Percentiles rank a stretch among this genome's conserved stretches.
Conservation (phyloP, 169 alveolate species). For the Plasmodium reichenowi region DNA sequence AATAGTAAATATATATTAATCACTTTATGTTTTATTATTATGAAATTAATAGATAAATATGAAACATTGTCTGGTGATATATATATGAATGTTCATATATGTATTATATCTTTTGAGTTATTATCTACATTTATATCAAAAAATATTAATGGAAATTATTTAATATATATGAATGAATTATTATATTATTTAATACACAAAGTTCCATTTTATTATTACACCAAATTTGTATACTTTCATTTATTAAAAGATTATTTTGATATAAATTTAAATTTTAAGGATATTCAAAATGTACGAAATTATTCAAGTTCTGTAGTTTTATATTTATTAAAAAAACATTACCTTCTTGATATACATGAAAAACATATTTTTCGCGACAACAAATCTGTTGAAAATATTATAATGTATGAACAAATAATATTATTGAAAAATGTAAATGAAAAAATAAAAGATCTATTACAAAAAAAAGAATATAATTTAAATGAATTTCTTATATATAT, state of each 20-base stretch:
- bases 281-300: conserved; percentile 30
- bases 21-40: conserved; percentile 29
- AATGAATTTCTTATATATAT: too few relatives aligned
- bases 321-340: conserved; percentile 61
- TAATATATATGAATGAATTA: conserved; percentile 32
- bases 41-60: conserved; percentile 41
- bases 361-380: conserved; percentile 48
- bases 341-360: conserved; percentile 42
- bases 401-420: conserved; percentile 3
- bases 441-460: conserved; percentile 6
- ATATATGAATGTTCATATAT: conserved; percentile 19
- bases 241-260: conserved; percentile 34
- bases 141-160: conserved; percentile 4
- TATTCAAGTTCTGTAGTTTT: conserved; percentile 40
- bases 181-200: conserved; percentile 40
- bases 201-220: conserved; percentile 42
- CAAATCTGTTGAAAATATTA: conserved; percentile 26
- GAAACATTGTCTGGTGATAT: conserved; percentile 26
- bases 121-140: conserved; percentile 31
- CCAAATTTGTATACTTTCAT: conserved; percentile 10
- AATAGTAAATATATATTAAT: conserved; percentile 16
- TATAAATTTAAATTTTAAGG: conserved; percentile 4
- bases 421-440: conserved; percentile 16
- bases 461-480: not conserved
- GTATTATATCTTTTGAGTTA: conserved; percentile 7